These are phyloP conservation scores for Pyricularia sp. DNA, from an alignment of 2,329 filamentous ascomycete species.

Conservation along the genomic window DNA sequence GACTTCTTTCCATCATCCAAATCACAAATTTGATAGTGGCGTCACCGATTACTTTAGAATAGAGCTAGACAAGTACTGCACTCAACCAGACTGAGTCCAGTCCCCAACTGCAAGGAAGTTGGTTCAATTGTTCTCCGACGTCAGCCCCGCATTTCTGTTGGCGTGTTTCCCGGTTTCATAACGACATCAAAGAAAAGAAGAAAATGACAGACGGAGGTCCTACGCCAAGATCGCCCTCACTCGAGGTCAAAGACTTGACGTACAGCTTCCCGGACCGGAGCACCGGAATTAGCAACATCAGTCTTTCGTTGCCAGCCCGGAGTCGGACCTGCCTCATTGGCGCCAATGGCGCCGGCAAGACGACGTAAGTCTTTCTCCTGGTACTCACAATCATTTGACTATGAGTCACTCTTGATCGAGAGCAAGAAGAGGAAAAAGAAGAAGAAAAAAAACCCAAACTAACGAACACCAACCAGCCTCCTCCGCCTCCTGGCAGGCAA, in stretches of 20 bases:
- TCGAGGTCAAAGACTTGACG: slow-evolving; percentile 66
- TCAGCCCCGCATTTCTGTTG: neutral
- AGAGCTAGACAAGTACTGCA: neutral
- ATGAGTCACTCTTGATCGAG: neutral
- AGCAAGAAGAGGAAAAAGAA: neutral
- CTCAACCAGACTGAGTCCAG: neutral
- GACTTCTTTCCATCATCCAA: neutral
- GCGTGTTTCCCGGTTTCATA: neutral
- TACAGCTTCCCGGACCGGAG: slow-evolving; percentile 86
- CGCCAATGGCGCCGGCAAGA: slow-evolving; percentile 54
- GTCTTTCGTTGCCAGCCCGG: slow-evolving; percentile 66
- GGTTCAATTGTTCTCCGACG: neutral
- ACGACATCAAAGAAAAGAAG: too few species aligned
- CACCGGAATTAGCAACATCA: slow-evolving; percentile 66
- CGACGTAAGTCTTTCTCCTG: neutral
- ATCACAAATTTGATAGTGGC: neutral
- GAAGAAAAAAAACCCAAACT: neutral
- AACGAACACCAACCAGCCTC: slow-evolving; percentile 24
- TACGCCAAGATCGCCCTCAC: slow-evolving; percentile 37
- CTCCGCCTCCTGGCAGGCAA: slow-evolving; percentile 92
- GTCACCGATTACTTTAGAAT: neutral
- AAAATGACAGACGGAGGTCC: slow-evolving; percentile 3
- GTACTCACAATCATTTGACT: neutral
- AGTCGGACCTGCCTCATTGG: slow-evolving; percentile 89
- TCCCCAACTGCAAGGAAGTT: neutral